Evolutionary conservation across 257 asterid species (phyloP), one percentile per base, ranked within the genome.

Genomic region (Cynanchum wilfordii): DNA sequence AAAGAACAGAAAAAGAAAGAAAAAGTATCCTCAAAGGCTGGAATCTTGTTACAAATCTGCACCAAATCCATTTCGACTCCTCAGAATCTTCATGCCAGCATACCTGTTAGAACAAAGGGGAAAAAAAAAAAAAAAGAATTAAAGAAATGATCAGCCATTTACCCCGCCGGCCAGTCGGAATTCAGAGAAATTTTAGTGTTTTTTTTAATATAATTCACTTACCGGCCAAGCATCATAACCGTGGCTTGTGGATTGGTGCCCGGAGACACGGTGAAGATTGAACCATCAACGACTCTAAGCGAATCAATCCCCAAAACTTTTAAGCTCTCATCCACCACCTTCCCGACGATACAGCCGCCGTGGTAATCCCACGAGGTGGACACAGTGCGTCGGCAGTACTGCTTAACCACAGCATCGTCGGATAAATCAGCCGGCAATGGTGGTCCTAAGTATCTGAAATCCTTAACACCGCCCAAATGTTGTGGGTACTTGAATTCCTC

Each of bases 181-280:
- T 42, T 7, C 10, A 42, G 10, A 42, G 47, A 9, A 8, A 42
- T 42, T 5, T 42, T 42, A 8, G 47, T 7, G 7, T 5, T 7
- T 42, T 2, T 0, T 42, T 8, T 7, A 5, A 10, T 42, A 7
- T 3, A 33, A 33, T 42, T 7, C 47, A 13, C 83, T 78, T 49
- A 87, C 96, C 96, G 80, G 71, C 96, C 99, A 76, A 94, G 79
- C 98, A 94, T 91, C 70, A 94, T 79, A 60, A 94, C 86, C 67
- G 95, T 95, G 24, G 98, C 99, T 82, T 90, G 98, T 63, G 99
- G 98, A 78, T 90, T 91, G 25, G 98, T 94, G 44, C 98, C 98
- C 0, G 96, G 98, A 0, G 98, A 93, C 15, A 93, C 76, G 0
- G 82, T 73, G 58, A 93, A 83, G 0, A 79, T 78, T 0, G 98